These are phyloP conservation scores for Citrullus mucosospermus DNA, from an alignment of 306 rosid species.

Conservation along the genomic window DNA sequence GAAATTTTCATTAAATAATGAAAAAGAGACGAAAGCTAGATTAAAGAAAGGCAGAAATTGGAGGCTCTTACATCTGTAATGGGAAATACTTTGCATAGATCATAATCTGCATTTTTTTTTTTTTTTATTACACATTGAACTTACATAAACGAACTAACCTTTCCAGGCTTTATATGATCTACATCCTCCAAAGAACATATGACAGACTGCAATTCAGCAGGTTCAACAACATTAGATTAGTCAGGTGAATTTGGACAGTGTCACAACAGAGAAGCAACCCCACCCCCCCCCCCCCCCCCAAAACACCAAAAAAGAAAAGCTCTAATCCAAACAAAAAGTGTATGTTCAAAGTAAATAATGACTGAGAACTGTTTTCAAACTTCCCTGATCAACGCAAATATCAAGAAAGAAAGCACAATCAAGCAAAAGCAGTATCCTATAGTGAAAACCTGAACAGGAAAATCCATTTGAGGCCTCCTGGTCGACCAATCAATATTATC, in stretches of 20 bases:
- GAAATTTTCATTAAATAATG: too few species aligned
- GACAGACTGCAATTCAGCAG: conserved; percentile 55
- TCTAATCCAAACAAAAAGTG: too few species aligned
- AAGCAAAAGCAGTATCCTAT: background rate
- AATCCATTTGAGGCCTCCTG: conserved; percentile 92
- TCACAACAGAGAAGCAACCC: too few species aligned
- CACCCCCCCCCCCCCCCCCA: too few species aligned
- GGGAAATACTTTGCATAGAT: background rate
- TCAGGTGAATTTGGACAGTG: background rate
- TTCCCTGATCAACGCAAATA: background rate
- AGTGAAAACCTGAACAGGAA: conserved; percentile 80
- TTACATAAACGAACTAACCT: conserved; percentile 42
- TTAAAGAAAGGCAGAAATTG: too few species aligned
- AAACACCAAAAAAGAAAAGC: too few species aligned
- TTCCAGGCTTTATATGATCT: conserved; percentile 61
- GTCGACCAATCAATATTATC: conserved; percentile 81
- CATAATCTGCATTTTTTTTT: too few species aligned
- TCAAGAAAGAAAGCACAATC: background rate
- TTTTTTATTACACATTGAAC: background rate
- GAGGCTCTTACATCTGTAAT: background rate
- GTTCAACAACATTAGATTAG: background rate
- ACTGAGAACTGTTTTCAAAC: background rate
- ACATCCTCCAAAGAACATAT: conserved; percentile 87
- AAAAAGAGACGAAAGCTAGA: background rate
- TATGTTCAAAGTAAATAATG: background rate